Evolutionary conservation across 805 yeast genomes (phyloP).

Genomic region (Candida andamanensis): DNA sequence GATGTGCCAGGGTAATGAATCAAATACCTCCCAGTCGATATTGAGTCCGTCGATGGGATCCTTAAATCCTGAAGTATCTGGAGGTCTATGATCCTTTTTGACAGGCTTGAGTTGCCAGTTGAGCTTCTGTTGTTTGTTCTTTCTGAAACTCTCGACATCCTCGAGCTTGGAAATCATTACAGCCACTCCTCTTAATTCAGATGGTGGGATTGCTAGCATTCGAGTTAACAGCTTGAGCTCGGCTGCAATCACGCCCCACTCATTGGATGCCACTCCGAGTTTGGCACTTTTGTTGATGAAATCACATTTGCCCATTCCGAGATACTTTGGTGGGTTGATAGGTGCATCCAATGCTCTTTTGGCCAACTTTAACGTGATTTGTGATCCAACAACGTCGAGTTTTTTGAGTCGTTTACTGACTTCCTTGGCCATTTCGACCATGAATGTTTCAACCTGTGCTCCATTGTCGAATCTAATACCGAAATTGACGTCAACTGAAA

Average conservation of each 20-base stretch:
- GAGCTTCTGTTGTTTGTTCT: slow-evolving; percentile 20
- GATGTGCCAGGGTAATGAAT: slow-evolving; percentile 60
- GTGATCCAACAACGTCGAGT: slow-evolving; percentile 47
- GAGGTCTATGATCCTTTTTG: not conserved
- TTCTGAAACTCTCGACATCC: slow-evolving; percentile 23
- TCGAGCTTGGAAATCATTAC: slow-evolving; percentile 59
- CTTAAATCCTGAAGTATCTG: slow-evolving; percentile 9
- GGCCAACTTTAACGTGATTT: slow-evolving; percentile 62
- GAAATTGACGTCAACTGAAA: slow-evolving; percentile 87
- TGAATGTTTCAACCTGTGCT: slow-evolving; percentile 60
- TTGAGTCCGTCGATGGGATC: slow-evolving; percentile 20
- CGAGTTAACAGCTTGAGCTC: slow-evolving; percentile 56
- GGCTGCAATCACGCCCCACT: slow-evolving; percentile 53
- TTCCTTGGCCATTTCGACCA: slow-evolving; percentile 55
- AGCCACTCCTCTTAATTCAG: slow-evolving; percentile 75
- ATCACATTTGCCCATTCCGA: slow-evolving; percentile 85
- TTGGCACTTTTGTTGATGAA: slow-evolving; percentile 52
- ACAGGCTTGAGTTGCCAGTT: slow-evolving; percentile 6
- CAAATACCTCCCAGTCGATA: slow-evolving; percentile 64
- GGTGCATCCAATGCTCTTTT: slow-evolving; percentile 65
- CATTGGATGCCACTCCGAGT: slow-evolving; percentile 59
- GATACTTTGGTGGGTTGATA: slow-evolving; percentile 63
- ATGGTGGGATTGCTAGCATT: slow-evolving; percentile 52
- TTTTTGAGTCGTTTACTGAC: slow-evolving; percentile 47
- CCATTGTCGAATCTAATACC: slow-evolving; percentile 71